Conservation (phyloP, 768 basidiomycete species). For the Leccinum subgranulosum region DNA sequence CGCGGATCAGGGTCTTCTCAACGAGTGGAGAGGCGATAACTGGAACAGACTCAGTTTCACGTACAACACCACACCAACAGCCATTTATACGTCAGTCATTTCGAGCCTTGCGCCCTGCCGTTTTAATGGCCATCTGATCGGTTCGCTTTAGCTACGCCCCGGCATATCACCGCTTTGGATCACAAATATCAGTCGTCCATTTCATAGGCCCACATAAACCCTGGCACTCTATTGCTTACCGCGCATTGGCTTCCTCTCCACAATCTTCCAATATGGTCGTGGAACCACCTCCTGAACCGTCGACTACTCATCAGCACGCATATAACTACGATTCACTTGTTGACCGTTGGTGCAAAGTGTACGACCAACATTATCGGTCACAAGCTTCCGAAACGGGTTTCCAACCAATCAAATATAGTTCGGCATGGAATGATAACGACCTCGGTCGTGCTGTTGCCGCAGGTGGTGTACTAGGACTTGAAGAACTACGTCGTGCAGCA, state of each 20-base stretch:
- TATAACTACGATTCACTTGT: constrained; percentile 82
- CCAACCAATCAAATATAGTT: constrained; percentile 60
- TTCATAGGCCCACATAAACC: constrained; percentile 98
- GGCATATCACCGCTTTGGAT: constrained; percentile 91
- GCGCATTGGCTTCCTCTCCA: constrained; percentile 52
- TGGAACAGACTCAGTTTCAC: constrained; percentile 97
- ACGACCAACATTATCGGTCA: constrained; percentile 83
- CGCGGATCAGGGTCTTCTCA: constrained; percentile 96
- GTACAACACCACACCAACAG: constrained; percentile 97
- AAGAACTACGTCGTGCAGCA: constrained; percentile 36
- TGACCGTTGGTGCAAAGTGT: constrained; percentile 88
- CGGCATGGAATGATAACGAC: constrained; percentile 66
- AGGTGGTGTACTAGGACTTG: constrained; percentile 36
- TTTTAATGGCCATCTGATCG: constrained; percentile 27
- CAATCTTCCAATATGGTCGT: constrained; percentile 31
- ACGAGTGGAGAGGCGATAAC: constrained; percentile 84
- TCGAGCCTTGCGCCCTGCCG: constrained; percentile 15
- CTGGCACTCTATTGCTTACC: constrained; percentile 75
- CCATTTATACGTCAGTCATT: constrained; percentile 85
- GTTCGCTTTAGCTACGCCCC: constrained; percentile 76
- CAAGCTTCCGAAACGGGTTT: constrained; percentile 39
- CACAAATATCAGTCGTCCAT: constrained; percentile 82
- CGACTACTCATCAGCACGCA: constrained; percentile 37
- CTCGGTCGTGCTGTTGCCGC: not conserved
- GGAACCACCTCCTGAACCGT: constrained; percentile 17